Evolutionary conservation across 495 filamentous ascomycete genomes (phyloP).

Genomic region (Penicillium simplicissimum): DNA sequence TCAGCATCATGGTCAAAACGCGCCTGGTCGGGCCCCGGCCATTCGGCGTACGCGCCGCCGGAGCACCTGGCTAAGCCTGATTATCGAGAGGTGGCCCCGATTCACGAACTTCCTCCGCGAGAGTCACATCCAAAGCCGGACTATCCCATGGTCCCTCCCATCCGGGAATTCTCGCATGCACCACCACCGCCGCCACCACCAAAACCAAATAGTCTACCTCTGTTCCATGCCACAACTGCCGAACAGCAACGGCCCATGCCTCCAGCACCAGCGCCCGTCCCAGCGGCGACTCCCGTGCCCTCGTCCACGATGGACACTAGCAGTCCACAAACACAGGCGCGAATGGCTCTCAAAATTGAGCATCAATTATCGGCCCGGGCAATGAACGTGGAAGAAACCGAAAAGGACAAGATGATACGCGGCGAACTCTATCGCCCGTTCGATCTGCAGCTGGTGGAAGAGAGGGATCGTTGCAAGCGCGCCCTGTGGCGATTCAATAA

Average conservation of each 20-base stretch:
- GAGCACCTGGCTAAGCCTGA: conserved; percentile 43
- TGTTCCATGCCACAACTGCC: conserved; percentile 38
- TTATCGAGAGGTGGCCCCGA: conserved; percentile 45
- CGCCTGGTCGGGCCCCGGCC: conserved; percentile 35
- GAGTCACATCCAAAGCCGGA: conserved; percentile 43
- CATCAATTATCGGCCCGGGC: conserved; percentile 42
- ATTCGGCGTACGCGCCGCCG: conserved; percentile 35
- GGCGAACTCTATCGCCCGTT: conserved; percentile 81
- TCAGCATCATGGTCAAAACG: conserved; percentile 44
- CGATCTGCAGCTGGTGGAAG: conserved; percentile 74
- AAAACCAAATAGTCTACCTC: conserved; percentile 37
- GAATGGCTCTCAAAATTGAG: conserved; percentile 50
- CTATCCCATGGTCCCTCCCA: conserved; percentile 45
- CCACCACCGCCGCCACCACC: conserved; percentile 33
- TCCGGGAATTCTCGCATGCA: conserved; percentile 42
- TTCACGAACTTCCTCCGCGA: conserved; percentile 47
- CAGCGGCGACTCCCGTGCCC: conserved; percentile 22
- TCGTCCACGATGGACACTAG: conserved; percentile 37
- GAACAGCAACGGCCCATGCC: conserved; percentile 37
- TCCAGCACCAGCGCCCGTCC: conserved; percentile 9
- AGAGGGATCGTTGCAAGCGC: conserved; percentile 82
- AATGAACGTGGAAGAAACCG: conserved; percentile 52
- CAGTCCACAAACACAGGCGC: conserved; percentile 47
- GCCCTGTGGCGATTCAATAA: conserved; percentile 91
- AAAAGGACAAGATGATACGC: conserved; percentile 93